phyloP scores from a whole-genome alignment of 2,329 filamentous ascomycete genomes.

The Diplodia scrobiculata region DNA sequence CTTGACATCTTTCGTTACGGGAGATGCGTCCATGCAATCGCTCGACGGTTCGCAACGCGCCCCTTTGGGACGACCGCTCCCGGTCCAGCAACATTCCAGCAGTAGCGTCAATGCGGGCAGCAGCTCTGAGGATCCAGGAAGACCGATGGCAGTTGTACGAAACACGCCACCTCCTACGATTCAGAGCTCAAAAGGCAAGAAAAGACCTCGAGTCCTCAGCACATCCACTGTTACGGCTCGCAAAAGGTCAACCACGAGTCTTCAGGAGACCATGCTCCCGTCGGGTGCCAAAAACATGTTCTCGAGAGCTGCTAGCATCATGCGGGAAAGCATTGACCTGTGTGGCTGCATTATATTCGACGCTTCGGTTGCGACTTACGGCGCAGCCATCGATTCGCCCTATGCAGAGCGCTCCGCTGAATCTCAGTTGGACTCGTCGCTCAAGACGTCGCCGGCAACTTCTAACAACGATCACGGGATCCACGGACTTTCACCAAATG shows the following conservation, averaged over 20 bases:
- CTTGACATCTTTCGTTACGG: slow-evolving; percentile 37
- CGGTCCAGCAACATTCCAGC: not conserved
- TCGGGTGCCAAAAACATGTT: slow-evolving; percentile 36
- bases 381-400: slow-evolving; percentile 28
- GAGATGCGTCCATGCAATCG: slow-evolving; percentile 32
- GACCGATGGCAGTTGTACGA: not conserved
- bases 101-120: not conserved
- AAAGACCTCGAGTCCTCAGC: not conserved
- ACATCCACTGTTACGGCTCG: not conserved
- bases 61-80: not conserved
- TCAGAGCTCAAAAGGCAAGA: not conserved
- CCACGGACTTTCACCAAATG: not conserved
- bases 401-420: not conserved
- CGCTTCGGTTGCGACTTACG: slow-evolving; percentile 44
- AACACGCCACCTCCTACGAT: not conserved
- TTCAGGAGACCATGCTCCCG: slow-evolving; percentile 30
- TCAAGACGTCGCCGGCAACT: not conserved
- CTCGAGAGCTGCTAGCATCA: slow-evolving; percentile 44
- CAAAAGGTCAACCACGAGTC: not conserved
- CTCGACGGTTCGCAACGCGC: slow-evolving; percentile 9
- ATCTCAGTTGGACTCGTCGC: not conserved
- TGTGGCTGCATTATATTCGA: slow-evolving; percentile 46
- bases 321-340: slow-evolving; percentile 44
- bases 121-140: not conserved
- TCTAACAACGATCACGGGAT: not conserved